These are phyloP conservation scores for Triticum urartu DNA, from an alignment of 176 grass and related monocot species.

Conservation along the genomic window DNA sequence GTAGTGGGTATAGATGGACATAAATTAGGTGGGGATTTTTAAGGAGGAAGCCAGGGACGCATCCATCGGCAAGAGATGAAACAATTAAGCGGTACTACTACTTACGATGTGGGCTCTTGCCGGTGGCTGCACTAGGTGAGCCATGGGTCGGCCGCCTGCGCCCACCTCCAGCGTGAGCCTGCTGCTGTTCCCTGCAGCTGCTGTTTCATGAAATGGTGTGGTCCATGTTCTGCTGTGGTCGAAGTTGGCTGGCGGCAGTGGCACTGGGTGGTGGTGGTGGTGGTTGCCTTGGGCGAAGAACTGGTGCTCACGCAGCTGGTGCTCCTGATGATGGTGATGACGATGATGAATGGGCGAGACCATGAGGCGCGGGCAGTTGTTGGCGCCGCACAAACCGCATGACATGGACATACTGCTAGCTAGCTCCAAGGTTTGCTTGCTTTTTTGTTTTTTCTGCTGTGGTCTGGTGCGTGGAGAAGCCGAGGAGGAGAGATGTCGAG, in stretches of 20 bases:
- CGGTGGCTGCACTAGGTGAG: background rate
- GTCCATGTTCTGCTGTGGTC: background rate
- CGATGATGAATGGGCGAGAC: too few species aligned
- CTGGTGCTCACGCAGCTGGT: constrained; percentile 15
- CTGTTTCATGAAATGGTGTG: background rate
- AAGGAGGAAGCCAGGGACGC: too few species aligned
- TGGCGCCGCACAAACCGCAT: too few species aligned
- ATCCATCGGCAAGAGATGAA: background rate
- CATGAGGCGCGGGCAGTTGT: too few species aligned
- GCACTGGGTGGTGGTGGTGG: background rate
- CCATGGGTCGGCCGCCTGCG: background rate
- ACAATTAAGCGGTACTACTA: background rate
- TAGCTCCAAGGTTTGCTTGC: too few species aligned
- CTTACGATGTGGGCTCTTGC: constrained; percentile 29
- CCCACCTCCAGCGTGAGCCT: constrained; percentile 23
- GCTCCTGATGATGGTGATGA: background rate
- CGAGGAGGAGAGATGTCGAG: too few species aligned
- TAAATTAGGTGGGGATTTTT: too few species aligned
- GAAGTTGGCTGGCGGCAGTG: background rate
- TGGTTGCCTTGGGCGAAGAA: background rate
- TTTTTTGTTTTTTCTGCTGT: too few species aligned
- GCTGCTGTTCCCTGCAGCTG: background rate
- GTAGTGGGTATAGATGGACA: too few species aligned
- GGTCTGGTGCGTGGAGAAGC: too few species aligned
- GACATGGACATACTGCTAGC: too few species aligned